Conservation (phyloP, 306 rosid genomes). For the Ormosia semicastrata region DNA sequence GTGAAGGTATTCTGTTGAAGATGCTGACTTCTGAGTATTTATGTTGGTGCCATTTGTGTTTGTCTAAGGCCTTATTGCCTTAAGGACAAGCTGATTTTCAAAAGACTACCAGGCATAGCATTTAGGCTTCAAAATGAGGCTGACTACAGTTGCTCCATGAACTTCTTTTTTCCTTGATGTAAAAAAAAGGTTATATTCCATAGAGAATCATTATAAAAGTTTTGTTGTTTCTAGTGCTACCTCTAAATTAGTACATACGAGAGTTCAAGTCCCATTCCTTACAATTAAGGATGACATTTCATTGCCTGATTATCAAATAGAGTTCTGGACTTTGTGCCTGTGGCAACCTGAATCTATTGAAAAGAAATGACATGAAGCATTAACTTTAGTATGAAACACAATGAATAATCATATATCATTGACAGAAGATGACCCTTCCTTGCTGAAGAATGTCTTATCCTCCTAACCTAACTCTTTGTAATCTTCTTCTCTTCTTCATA, state of each 20-base stretch:
- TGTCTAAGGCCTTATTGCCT: neutral
- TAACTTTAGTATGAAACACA: neutral
- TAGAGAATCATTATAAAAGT: neutral
- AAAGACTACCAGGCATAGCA: neutral
- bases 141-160: neutral
- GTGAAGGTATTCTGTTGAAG: neutral
- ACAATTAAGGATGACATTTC: neutral
- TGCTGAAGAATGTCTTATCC: conserved; percentile 10
- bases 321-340: neutral
- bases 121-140: neutral
- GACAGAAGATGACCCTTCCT: neutral
- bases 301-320: conserved; percentile 7
- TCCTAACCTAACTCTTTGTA: too few relatives aligned
- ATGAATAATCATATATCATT: neutral
- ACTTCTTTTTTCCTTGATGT: neutral
- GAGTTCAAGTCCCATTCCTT: neutral
- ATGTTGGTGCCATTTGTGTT: neutral
- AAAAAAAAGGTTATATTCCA: too few relatives aligned
- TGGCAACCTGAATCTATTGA: conserved; percentile 1
- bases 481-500: too few relatives aligned
- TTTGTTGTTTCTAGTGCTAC: neutral
- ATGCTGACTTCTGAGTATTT: neutral
- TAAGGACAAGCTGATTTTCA: neutral
- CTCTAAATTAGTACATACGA: neutral
- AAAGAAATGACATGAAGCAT: neutral